These are phyloP conservation scores for Candida mattraensis DNA, from an alignment of 805 yeast species.

Conservation along the genomic window DNA sequence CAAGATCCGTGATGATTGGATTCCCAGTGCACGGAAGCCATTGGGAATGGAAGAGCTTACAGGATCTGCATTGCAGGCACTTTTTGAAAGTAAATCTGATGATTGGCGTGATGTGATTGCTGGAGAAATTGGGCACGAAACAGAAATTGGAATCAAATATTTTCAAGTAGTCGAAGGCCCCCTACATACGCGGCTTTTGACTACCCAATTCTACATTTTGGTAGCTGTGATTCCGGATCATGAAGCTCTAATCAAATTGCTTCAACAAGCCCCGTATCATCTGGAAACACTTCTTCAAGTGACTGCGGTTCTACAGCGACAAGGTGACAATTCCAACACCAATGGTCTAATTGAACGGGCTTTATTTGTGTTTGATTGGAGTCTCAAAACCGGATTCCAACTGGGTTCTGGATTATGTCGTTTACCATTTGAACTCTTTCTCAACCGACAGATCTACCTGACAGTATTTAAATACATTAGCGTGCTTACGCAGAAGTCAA, in stretches of 20 bases:
- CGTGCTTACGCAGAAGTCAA: conserved; percentile 72
- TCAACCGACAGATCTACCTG: conserved; percentile 76
- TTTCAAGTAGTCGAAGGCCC: conserved; percentile 49
- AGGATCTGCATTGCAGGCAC: conserved; percentile 38
- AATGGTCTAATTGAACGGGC: conserved; percentile 77
- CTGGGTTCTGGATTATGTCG: conserved; percentile 60
- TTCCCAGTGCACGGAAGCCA: conserved; percentile 66
- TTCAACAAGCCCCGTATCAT: conserved; percentile 69
- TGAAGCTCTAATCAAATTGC: conserved; percentile 59
- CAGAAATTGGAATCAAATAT: conserved; percentile 50
- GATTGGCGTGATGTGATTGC: conserved; percentile 54
- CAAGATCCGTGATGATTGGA: conserved; percentile 76
- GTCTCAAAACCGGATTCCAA: conserved; percentile 58
- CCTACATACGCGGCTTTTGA: conserved; percentile 34
- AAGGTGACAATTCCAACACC: conserved; percentile 72
- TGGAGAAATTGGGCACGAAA: conserved; percentile 38
- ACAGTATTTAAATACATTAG: conserved; percentile 71
- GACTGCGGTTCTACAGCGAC: conserved; percentile 69
- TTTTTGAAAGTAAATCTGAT: conserved; percentile 32
- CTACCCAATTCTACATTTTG: conserved; percentile 51
- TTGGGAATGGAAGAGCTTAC: conserved; percentile 57
- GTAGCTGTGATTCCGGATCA: conserved; percentile 78
- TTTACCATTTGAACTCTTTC: conserved; percentile 71
- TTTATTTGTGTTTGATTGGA: conserved; percentile 75
- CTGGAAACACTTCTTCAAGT: conserved; percentile 77